Percentiles rank a stretch among this genome's conserved stretches.
These are phyloP conservation scores for Geotrichum histeridarum DNA, from an alignment of 1,139 yeast genomes.

Conservation along the genomic window DNA sequence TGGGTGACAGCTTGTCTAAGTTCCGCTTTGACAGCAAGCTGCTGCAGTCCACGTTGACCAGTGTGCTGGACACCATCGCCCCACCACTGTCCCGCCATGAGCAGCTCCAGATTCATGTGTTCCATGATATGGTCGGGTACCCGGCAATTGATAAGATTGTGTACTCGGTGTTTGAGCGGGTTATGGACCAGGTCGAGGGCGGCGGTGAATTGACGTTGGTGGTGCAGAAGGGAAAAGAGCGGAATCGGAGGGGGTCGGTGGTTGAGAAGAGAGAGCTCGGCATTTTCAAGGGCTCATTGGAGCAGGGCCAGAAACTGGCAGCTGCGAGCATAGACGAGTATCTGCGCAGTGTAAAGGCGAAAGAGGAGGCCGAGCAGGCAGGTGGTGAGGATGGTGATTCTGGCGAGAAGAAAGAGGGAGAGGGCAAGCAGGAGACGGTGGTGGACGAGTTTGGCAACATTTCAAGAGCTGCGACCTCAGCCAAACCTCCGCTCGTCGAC, in stretches of 20 bases:
- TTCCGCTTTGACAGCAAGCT: slow-evolving; percentile 28
- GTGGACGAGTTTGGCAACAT: slow-evolving; percentile 29
- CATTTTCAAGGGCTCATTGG: slow-evolving; percentile 67
- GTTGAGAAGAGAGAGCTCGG: slow-evolving; percentile 50
- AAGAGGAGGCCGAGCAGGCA: slow-evolving; percentile 32
- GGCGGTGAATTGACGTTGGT: slow-evolving; percentile 54
- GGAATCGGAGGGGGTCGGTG: slow-evolving; percentile 37
- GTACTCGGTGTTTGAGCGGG: slow-evolving; percentile 65
- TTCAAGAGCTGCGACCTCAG: slow-evolving; percentile 67
- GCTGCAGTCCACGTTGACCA: slow-evolving; percentile 42
- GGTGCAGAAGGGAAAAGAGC: slow-evolving; percentile 43
- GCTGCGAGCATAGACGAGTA: slow-evolving; percentile 79
- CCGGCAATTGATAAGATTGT: slow-evolving; percentile 60
- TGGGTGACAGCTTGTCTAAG: slow-evolving; percentile 25
- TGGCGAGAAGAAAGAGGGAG: neutral
- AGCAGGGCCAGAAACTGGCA: slow-evolving; percentile 87
- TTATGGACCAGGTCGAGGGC: slow-evolving; percentile 91
- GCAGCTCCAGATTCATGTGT: slow-evolving; percentile 69
- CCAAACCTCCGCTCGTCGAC: slow-evolving; percentile 48
- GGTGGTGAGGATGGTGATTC: slow-evolving; percentile 26
- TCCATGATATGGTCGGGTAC: slow-evolving; percentile 78
- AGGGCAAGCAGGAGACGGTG: slow-evolving; percentile 10
- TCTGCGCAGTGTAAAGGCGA: slow-evolving; percentile 38
- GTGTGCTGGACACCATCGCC: slow-evolving; percentile 51
- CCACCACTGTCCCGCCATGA: slow-evolving; percentile 61